A percentile compares a stretch with the other conserved stretches of the same genome.
phyloP scores from a whole-genome alignment of 805 yeast genomes.

The Candida ipomoeae region DNA sequence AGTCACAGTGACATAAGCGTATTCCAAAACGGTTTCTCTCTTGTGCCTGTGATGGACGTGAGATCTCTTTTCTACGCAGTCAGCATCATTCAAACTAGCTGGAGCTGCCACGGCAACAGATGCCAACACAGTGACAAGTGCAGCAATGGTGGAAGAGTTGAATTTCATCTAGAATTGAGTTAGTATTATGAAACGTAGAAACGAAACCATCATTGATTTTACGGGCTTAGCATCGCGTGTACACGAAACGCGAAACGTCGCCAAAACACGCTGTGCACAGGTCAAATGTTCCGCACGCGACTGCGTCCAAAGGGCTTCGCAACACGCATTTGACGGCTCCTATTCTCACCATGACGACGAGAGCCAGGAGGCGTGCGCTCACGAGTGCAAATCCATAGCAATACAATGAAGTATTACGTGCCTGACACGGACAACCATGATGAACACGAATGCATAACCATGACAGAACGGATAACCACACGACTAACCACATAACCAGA shows the following conservation, averaged over 20 bases:
- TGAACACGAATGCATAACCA: too few relatives aligned
- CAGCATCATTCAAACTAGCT: constrained; percentile 13
- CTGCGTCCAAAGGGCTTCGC: background rate
- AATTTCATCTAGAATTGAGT: constrained; percentile 12
- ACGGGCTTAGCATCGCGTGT: background rate
- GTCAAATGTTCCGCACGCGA: background rate
- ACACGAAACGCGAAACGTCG: background rate
- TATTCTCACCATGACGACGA: background rate
- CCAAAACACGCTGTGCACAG: background rate
- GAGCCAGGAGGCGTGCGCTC: background rate
- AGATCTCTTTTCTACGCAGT: constrained; percentile 15
- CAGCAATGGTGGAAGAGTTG: constrained; percentile 9
- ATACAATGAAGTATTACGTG: too few relatives aligned
- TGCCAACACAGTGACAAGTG: constrained; percentile 12
- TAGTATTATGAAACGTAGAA: constrained; percentile 2
- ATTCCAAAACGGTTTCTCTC: constrained; percentile 54
- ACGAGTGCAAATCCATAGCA: too few relatives aligned
- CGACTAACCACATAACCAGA: too few relatives aligned
- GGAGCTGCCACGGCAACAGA: constrained; percentile 15
- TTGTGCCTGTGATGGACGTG: constrained; percentile 63
- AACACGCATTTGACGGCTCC: background rate
- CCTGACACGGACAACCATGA: too few relatives aligned
- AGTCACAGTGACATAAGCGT: constrained; percentile 35
- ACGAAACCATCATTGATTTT: background rate
- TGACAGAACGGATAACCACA: too few relatives aligned